These are phyloP conservation scores for Grosmannia huntii DNA, from an alignment of 2,329 filamentous ascomycete species.

Conservation along the genomic window DNA sequence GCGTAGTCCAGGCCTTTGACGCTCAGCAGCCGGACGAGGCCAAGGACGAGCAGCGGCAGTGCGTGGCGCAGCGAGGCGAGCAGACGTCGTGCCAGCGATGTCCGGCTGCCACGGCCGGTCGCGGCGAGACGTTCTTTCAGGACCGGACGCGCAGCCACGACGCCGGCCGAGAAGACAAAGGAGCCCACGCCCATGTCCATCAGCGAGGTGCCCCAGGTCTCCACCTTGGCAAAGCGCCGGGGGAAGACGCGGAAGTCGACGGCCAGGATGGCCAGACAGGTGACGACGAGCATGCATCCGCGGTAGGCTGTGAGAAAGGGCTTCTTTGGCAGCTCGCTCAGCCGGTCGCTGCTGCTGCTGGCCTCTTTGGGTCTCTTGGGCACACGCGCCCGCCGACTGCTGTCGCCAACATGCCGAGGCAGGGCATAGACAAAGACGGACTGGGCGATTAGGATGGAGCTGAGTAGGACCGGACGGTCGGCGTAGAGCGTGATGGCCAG, in stretches of 20 bases:
- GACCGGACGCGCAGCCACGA: conserved; percentile 75
- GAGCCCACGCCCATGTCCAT: conserved; percentile 98
- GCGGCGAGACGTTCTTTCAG: conserved; percentile 51
- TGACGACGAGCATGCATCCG: conserved; percentile 81
- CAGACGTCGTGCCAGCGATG: conserved; percentile 45
- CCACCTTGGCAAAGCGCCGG: conserved; percentile 89
- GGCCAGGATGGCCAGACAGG: conserved; percentile 84
- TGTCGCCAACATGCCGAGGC: conserved; percentile 26
- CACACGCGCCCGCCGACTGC: conserved; percentile 13
- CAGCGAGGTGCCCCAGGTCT: conserved; percentile 98
- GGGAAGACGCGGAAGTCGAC: conserved; percentile 93
- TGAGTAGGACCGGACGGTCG: conserved; percentile 58
- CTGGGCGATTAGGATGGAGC: conserved; percentile 59
- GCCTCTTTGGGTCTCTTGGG: conserved; percentile 27
- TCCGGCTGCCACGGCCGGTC: conserved; percentile 20
- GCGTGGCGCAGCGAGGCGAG: conserved; percentile 63
- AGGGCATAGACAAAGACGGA: conserved; percentile 49
- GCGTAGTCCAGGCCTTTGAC: conserved; percentile 94
- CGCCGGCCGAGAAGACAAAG: conserved; percentile 87
- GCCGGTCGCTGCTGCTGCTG: conserved; percentile 20
- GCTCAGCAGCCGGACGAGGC: conserved; percentile 67
- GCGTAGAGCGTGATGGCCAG: conserved; percentile 82
- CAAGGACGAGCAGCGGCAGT: conserved; percentile 67
- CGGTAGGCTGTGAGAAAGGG: conserved; percentile 89
- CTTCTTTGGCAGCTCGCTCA: conserved; percentile 54